phyloP scores from a whole-genome alignment of 202 grass and related monocot species.

The Digitaria exilis region DNA sequence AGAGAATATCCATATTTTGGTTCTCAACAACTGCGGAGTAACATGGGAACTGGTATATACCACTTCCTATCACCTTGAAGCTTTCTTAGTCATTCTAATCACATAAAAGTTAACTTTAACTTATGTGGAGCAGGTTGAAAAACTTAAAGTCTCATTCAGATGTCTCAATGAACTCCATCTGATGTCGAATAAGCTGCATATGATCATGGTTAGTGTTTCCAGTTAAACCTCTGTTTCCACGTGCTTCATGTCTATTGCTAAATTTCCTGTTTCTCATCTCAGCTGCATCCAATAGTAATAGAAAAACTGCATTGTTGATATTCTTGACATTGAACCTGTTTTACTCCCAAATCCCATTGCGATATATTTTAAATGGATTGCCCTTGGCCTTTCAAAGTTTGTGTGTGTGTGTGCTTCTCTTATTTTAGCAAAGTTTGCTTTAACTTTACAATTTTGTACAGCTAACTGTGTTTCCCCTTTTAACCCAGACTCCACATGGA shows the following conservation, averaged over 20 bases:
- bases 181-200: constrained; percentile 76
- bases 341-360: neutral
- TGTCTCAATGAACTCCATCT: constrained; percentile 76
- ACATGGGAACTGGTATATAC: constrained; percentile 76
- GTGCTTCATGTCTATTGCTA: neutral
- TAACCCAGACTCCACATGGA: constrained; percentile 54
- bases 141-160: constrained; percentile 61
- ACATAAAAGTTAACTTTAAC: constrained; percentile 27
- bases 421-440: neutral
- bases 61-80: neutral
- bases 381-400: neutral
- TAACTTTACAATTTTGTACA: neutral
- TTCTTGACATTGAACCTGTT: neutral
- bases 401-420: neutral
- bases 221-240: neutral
- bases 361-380: constrained; percentile 12
- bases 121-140: constrained; percentile 73
- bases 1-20: constrained; percentile 62
- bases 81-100: constrained; percentile 16
- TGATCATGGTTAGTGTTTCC: constrained; percentile 59
- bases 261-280: constrained; percentile 16
- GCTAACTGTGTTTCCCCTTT: constrained; percentile 36
- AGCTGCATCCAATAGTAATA: neutral
- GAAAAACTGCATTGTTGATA: neutral
- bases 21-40: constrained; percentile 80